Percentiles rank a stretch among this genome's conserved stretches.
Conservation (phyloP, 768 basidiomycete genomes). For the Lactarius deliciosus region DNA sequence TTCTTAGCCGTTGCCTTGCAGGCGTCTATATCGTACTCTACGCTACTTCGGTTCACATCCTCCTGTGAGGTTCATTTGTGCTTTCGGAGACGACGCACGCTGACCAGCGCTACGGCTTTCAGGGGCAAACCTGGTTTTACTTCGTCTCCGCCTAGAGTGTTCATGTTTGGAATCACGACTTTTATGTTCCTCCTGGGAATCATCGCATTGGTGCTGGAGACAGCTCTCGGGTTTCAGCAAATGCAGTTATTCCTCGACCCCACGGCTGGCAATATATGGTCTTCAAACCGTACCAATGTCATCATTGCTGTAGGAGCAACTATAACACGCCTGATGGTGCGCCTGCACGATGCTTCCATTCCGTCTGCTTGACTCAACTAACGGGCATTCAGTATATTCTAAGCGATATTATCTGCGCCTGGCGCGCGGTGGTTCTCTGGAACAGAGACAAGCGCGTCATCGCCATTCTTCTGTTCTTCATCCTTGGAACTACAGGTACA, state of each 20-base stretch:
- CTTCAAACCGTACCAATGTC: constrained; percentile 2
- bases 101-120: neutral
- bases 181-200: constrained; percentile 21
- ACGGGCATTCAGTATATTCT: constrained; percentile 14
- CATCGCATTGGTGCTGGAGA: constrained; percentile 19
- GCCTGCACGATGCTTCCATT: neutral
- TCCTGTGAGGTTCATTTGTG: constrained; percentile 12
- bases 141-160: constrained; percentile 19
- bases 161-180: constrained; percentile 23
- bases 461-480: constrained; percentile 18
- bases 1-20: neutral
- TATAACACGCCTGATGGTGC: constrained; percentile 18
- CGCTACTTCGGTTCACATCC: constrained; percentile 17
- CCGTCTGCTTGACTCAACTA: neutral
- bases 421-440: constrained; percentile 25
- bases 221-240: constrained; percentile 17
- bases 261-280: constrained; percentile 14
- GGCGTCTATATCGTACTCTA: constrained; percentile 19
- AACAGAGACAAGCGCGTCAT: constrained; percentile 20
- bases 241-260: constrained; percentile 10
- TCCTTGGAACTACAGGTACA: constrained; percentile 12
- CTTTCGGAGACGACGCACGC: neutral
- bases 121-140: constrained; percentile 16
- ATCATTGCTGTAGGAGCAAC: constrained; percentile 5
- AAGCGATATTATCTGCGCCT: constrained; percentile 24